phyloP scores from a whole-genome alignment of 441 rosid species.

The Brassica hybrid region DNA sequence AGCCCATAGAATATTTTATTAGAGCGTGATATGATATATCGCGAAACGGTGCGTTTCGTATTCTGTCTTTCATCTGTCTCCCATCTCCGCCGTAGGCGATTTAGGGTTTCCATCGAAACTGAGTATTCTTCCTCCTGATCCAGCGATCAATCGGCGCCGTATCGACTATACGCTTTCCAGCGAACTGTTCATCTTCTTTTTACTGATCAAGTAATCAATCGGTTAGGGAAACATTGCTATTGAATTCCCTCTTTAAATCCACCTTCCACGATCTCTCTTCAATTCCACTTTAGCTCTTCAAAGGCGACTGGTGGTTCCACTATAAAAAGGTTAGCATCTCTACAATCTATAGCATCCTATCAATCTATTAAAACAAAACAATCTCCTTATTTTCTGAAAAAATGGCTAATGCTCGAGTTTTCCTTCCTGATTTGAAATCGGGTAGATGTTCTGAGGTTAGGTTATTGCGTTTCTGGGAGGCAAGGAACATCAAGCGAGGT shows the following conservation, averaged over 20 bases:
- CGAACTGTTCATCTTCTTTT: not conserved
- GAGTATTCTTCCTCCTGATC: not conserved
- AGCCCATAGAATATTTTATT: no score
- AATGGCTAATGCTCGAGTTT: not conserved
- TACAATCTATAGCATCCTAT: not conserved
- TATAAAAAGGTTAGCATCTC: not conserved
- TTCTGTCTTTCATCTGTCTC: not conserved
- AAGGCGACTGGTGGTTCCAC: not conserved
- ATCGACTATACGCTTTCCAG: not conserved
- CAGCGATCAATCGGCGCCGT: not conserved
- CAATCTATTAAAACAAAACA: not conserved
- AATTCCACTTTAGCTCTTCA: not conserved
- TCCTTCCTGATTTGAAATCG: not conserved
- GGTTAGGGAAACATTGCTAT: not conserved
- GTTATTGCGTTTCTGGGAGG: not conserved
- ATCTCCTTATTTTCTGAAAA: not conserved
- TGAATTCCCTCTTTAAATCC: not conserved
- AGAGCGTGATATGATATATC: no score
- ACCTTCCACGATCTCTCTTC: not conserved
- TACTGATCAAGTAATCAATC: not conserved
- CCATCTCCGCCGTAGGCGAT: not conserved
- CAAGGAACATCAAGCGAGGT: not conserved
- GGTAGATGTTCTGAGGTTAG: not conserved
- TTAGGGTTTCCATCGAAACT: not conserved
- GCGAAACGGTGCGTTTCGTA: not conserved